Conservation (phyloP, 1,284 basidiomycete genomes). For the Moesziomyces globuligerus region DNA sequence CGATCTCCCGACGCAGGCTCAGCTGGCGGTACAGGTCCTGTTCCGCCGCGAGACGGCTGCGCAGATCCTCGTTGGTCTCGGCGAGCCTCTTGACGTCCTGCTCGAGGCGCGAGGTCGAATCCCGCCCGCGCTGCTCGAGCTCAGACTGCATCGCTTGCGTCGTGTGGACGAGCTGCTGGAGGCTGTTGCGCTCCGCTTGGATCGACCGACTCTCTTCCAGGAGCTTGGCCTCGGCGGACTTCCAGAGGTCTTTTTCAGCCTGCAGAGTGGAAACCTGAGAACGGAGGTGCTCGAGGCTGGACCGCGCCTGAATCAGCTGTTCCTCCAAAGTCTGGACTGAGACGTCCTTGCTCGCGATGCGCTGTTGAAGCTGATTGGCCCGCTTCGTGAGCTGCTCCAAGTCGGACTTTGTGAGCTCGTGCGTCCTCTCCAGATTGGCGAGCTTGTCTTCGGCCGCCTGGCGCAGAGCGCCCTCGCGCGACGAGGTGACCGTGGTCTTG, state of each 20-base stretch:
- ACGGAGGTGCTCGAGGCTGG: conserved; percentile 68
- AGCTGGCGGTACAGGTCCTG: conserved; percentile 79
- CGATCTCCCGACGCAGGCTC: conserved; percentile 81
- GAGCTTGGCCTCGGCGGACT: conserved; percentile 68
- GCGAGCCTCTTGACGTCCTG: conserved; percentile 78
- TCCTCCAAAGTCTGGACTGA: conserved; percentile 70
- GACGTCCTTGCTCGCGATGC: conserved; percentile 69
- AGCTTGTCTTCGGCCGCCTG: conserved; percentile 69
- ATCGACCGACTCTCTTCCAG: conserved; percentile 85
- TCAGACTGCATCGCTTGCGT: conserved; percentile 89
- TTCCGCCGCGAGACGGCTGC: conserved; percentile 80
- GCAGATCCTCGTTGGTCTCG: conserved; percentile 75
- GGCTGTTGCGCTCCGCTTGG: conserved; percentile 80
- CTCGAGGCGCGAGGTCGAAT: conserved; percentile 82
- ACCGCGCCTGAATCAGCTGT: conserved; percentile 71
- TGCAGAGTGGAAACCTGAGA: conserved; percentile 85
- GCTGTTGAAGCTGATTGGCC: conserved; percentile 67
- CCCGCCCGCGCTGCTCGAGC: conserved; percentile 81
- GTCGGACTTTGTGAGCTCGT: conserved; percentile 64
- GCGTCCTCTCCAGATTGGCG: conserved; percentile 53
- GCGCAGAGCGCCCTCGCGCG: conserved; percentile 57
- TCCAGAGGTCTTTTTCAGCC: conserved; percentile 79
- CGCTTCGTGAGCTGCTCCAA: conserved; percentile 65
- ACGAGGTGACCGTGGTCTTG: conserved; percentile 70
- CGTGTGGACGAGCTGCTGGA: conserved; percentile 85